Base-by-base conservation (phyloP, 2,329 filamentous ascomycete species). In the Helotiales sp. region DNA sequence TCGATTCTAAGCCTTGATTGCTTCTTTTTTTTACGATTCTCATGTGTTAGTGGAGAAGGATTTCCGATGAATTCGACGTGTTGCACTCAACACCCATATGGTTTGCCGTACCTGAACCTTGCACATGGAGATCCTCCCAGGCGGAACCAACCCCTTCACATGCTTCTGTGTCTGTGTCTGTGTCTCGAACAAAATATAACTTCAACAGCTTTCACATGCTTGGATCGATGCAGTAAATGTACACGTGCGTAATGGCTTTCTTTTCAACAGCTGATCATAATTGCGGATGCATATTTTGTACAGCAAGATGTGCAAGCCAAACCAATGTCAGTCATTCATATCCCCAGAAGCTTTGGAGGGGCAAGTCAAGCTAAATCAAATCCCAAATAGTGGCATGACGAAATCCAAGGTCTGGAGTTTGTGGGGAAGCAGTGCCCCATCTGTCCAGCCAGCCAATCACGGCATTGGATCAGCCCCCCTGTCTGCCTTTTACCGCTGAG, bases 401-500 rank as follows among this genome's bases (percentile, higher is more conserved):
- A 58, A 43, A n/a, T 34, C 52, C 30, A 57, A 57, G 52, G n/a
- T 55, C 61, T 63, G 49, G 61, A 63, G 61, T 45, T 63, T 63
- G 61, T 63, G 61, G 61, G 61, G 61, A 57, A 63, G 11, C n/a
- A 22, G 28, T 32, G 47, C 28, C 6, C 22, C 8, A 28, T 24
- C 43, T 22, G 13, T 17, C 32, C 22, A 13, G 10, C 13, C n/a
- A 24, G 34, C 66, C 66, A 68, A 65, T 65, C 66, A 68, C 66
- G 63, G 66, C 45, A 68, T 28, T 63, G 24, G 8, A 26, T 2
- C 24, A 15, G 22, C 32, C 24, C 13, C 40, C 57, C 32, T 47
- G 20, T 34, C 28, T 54, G 20, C 26, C 6, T 59, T n/a, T 30
- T 59, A 65, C 66, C 62, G 66, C 66, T 65, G 43, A 68, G 59